Evolutionary conservation across 2,329 filamentous ascomycete genomes (phyloP).

Genomic region (Drechslera avenae): DNA sequence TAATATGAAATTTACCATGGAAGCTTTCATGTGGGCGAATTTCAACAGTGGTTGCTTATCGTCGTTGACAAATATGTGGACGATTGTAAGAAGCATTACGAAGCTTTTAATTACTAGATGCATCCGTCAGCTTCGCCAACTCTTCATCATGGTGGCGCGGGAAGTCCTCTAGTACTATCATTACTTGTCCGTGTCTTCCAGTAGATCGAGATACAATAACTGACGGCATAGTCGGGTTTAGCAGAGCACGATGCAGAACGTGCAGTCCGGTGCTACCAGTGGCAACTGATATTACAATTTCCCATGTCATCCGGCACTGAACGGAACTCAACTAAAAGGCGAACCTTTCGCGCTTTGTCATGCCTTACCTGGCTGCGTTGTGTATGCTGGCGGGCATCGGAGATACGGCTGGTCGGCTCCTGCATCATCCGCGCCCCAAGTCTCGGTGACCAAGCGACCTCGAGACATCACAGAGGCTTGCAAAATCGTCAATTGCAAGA

Average conservation of each 20-base stretch:
- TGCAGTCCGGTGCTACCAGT: slow-evolving; percentile 19
- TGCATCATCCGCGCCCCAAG: background rate
- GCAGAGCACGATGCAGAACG: slow-evolving; percentile 17
- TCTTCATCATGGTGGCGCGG: slow-evolving; percentile 18
- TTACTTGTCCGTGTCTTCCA: slow-evolving; percentile 11
- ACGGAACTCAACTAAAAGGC: background rate
- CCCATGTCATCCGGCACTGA: slow-evolving; percentile 18
- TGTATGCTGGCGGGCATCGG: slow-evolving; percentile 16
- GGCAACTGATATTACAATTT: slow-evolving; percentile 19
- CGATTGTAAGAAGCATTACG: background rate
- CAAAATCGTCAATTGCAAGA: background rate
- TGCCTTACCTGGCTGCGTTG: slow-evolving; percentile 10
- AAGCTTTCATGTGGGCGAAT: slow-evolving; percentile 19
- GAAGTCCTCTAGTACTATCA: slow-evolving; percentile 23
- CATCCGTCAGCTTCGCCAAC: slow-evolving; percentile 18
- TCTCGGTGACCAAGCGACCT: background rate
- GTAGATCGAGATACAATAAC: slow-evolving; percentile 20
- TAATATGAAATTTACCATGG: slow-evolving; percentile 9
- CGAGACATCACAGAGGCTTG: background rate
- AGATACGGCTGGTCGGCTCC: slow-evolving; percentile 22
- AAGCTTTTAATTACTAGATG: slow-evolving; percentile 18
- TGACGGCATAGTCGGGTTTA: slow-evolving; percentile 14
- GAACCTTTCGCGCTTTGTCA: slow-evolving; percentile 1
- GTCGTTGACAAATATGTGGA: slow-evolving; percentile 19
- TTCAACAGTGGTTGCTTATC: slow-evolving; percentile 16